Evolutionary conservation across 2,329 filamentous ascomycete species (phyloP), one percentile per base, ranked within the genome.

Genomic region (Atkinsonella hypoxylon): DNA sequence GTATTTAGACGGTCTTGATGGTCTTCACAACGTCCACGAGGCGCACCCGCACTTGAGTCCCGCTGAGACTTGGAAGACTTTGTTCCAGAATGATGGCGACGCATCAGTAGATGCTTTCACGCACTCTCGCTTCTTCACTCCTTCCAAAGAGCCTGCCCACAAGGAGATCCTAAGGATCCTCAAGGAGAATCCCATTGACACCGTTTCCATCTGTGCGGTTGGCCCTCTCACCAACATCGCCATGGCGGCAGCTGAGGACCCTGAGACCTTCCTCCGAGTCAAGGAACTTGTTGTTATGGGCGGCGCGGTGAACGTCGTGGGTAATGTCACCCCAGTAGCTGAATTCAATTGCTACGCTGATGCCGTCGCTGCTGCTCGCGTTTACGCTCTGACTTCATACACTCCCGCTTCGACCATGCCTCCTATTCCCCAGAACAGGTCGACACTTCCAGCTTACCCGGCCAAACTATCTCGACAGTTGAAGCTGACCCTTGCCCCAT

Each of bases 271-370:
- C 66, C 75, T 98, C 50, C 81, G 82, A 42, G 87, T 83, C 46
- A 95, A 94, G 66, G 89, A 97, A 67, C 78, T 98, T 3, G 84
- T 95, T 4, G 87, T 96, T 45, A 98, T 98, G 93, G 93, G 91
- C 53, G 93, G 93, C 53, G 83, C 87, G 22, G 78, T 98, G 49
- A 76, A 86, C 53, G 71, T 82, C 43, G 77, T 82, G 47, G 93
- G 93, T 58, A 98, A 98, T 66, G 82, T 87, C 61, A 83, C 81
- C 44, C 91, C 93, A 1, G 79, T 85, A 12, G 89, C 87, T 55
- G 93, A 98, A 66, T 98, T 98, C 78, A 98, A 98, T 72, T 86
- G 85, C 51, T 95, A 89, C 62, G 90, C 93, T 52, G 94, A 98
- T 64, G 76, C 86, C 18, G 77, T 87, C 40, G 86, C 87, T 30